Base-by-base conservation (phyloP, 1,284 basidiomycete genomes). In the Vanrija sp. region DNA sequence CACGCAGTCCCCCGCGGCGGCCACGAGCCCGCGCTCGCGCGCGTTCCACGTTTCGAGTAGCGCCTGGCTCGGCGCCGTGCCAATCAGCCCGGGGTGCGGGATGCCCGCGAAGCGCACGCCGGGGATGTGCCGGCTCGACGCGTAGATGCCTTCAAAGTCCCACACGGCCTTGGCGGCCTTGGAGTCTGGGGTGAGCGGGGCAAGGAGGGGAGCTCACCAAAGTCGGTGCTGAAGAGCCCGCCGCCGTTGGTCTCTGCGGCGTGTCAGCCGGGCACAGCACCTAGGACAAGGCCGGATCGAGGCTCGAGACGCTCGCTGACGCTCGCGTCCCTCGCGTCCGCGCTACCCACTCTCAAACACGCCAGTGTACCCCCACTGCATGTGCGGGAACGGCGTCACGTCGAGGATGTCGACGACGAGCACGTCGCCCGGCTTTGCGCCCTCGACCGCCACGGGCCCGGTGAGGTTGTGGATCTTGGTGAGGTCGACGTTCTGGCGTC, bases 321-420 rank as follows among this genome's bases (percentile, higher is more conserved):
- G 8, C 15, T n/a, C 6, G n/a, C n/a, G n/a, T n/a, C n/a, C n/a
- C n/a, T n/a, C n/a, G n/a, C n/a, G 18, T 16, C 6, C 23, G 15
- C 3, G 31, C 5, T 2, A 49, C 59, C 15, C 41, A 59, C 55
- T 49, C 41, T 60, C 58, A 41, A 60, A 65, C 75, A 51, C 63
- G 19, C 84, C 83, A 0, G 85, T 86, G 67, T 87, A 89, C 0
- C 87, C 87, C 87, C 87, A 89, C 0, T 85, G 85, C 83, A 86
- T 85, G 66, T 86, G 80, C 23, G 85, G 84, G 65, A 87, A 88
- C 2, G 86, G 84, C 20, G 75, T 78, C 31, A 89, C 84, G 84
- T 59, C 44, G n/a, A 44, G 38, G 25, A 52, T 39, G 44, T 41
- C 45, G 35, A 71, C 58, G 61, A 87, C 84, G 9, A 89, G 78